A percentile compares a stretch with the other conserved stretches of the same genome.
These are phyloP conservation scores for Huntiella moniliformis DNA, from an alignment of 2,329 filamentous ascomycete species.

Conservation along the genomic window DNA sequence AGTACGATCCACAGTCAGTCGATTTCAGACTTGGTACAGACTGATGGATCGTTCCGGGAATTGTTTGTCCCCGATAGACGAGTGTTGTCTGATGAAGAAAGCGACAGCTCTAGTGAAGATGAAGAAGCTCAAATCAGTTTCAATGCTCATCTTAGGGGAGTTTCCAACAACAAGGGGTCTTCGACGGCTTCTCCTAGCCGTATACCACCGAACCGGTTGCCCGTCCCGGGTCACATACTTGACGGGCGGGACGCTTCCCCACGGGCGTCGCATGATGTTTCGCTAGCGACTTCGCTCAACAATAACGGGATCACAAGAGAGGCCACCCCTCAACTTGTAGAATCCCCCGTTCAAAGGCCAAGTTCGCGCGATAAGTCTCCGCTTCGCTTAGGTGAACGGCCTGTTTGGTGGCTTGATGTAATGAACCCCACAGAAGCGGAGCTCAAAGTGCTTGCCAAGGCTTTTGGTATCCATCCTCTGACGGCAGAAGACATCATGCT, in stretches of 20 bases:
- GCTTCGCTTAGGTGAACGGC: slow-evolving; percentile 56
- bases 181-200: slow-evolving; percentile 1
- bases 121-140: slow-evolving; percentile 10
- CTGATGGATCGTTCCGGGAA: slow-evolving; percentile 65
- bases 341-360: background rate
- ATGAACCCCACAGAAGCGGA: slow-evolving; percentile 79
- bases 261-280: too few species aligned
- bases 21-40: slow-evolving; percentile 80
- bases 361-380: slow-evolving; percentile 20
- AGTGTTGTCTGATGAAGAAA: slow-evolving; percentile 53
- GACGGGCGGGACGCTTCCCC: too few species aligned
- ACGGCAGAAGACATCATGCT: slow-evolving; percentile 95
- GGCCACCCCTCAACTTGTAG: background rate
- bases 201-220: background rate
- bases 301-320: background rate
- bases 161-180: slow-evolving; percentile 4
- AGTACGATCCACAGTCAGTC: slow-evolving; percentile 93
- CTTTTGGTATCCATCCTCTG: slow-evolving; percentile 88
- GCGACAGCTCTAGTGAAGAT: slow-evolving; percentile 23
- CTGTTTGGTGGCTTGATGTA: slow-evolving; percentile 94
- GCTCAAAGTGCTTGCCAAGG: slow-evolving; percentile 82
- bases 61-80: slow-evolving; percentile 81
- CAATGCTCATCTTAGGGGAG: slow-evolving; percentile 10
- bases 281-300: too few species aligned
- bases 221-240: background rate